phyloP scores from a whole-genome alignment of 2,329 filamentous ascomycete genomes.

The Fusarium penzigii region DNA sequence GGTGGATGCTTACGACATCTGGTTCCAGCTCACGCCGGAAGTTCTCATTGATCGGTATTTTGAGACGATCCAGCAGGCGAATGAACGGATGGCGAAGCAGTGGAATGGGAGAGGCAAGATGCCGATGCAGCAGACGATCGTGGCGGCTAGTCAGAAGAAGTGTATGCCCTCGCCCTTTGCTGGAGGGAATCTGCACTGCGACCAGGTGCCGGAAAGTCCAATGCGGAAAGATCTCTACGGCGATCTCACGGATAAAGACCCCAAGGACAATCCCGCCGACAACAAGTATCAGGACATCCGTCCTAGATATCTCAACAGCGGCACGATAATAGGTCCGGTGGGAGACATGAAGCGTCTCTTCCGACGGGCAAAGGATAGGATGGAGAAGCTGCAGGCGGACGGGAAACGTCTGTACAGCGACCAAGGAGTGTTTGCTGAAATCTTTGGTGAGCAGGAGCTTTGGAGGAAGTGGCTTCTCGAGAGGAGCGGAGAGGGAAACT shows the following conservation, averaged over 20 bases:
- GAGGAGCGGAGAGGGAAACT: background rate
- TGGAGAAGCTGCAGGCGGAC: slow-evolving; percentile 11
- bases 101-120: background rate
- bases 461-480: slow-evolving; percentile 8
- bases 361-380: slow-evolving; percentile 19
- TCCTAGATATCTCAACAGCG: slow-evolving; percentile 30
- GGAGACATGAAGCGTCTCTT: slow-evolving; percentile 25
- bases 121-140: slow-evolving; percentile 22
- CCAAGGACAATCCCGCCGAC: accelerated
- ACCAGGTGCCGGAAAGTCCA: slow-evolving; percentile 17
- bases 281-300: slow-evolving; percentile 12
- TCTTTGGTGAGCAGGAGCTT: slow-evolving; percentile 30
- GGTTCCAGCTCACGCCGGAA: slow-evolving; percentile 32
- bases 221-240: slow-evolving; percentile 21
- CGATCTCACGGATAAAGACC: slow-evolving; percentile 12
- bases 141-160: slow-evolving; percentile 22
- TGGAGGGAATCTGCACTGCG: slow-evolving; percentile 19
- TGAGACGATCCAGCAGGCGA: slow-evolving; percentile 16
- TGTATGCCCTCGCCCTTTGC: slow-evolving; percentile 14
- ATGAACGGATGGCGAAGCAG: slow-evolving; percentile 7
- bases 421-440: slow-evolving; percentile 30
- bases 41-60: slow-evolving; percentile 30
- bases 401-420: slow-evolving; percentile 22
- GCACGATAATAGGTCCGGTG: slow-evolving; percentile 28
- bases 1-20: slow-evolving; percentile 30